A percentile compares a stretch with the other conserved stretches of the same genome.
Evolutionary conservation across 2,329 filamentous ascomycete genomes (phyloP).

Genomic region (Calonectria pteridis): DNA sequence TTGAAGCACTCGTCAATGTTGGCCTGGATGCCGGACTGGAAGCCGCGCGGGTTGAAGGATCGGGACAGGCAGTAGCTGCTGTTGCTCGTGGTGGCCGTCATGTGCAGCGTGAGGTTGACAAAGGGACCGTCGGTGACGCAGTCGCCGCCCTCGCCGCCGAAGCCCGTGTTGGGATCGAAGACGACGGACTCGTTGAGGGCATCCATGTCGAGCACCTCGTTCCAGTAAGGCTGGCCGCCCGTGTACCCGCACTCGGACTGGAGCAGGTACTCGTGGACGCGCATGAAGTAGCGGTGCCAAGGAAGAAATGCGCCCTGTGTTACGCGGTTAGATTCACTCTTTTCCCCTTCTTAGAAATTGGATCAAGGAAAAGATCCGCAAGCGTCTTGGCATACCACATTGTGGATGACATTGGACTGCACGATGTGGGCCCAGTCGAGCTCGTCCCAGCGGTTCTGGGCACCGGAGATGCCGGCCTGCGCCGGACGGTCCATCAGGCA

Average conservation of each 20-base stretch:
- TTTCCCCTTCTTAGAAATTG: background rate
- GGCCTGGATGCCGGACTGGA: slow-evolving; percentile 15
- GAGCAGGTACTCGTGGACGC: slow-evolving; percentile 23
- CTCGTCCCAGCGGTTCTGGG: slow-evolving; percentile 25
- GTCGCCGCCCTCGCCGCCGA: slow-evolving; percentile 15
- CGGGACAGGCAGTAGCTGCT: slow-evolving; percentile 15
- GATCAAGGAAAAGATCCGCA: background rate
- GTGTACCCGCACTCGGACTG: slow-evolving; percentile 23
- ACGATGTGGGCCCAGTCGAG: slow-evolving; percentile 21
- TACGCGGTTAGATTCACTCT: background rate
- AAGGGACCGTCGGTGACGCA: slow-evolving; percentile 28
- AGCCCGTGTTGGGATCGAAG: slow-evolving; percentile 20
- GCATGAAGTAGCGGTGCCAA: slow-evolving; percentile 29
- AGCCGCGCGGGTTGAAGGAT: slow-evolving; percentile 10
- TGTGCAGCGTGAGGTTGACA: slow-evolving; percentile 19
- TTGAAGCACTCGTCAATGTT: slow-evolving; percentile 23
- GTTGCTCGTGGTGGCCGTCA: background rate
- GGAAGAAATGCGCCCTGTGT: slow-evolving; percentile 23
- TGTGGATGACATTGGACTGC: slow-evolving; percentile 25
- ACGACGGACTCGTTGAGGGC: slow-evolving; percentile 8
- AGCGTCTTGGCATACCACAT: slow-evolving; percentile 24
- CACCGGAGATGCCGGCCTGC: slow-evolving; percentile 13
- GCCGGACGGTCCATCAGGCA: slow-evolving; percentile 17
- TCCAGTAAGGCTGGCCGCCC: slow-evolving; percentile 28
- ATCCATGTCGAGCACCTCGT: slow-evolving; percentile 21